phyloP scores from a whole-genome alignment of 371 early-diverging fungal species.

The Mortierella sp. region DNA sequence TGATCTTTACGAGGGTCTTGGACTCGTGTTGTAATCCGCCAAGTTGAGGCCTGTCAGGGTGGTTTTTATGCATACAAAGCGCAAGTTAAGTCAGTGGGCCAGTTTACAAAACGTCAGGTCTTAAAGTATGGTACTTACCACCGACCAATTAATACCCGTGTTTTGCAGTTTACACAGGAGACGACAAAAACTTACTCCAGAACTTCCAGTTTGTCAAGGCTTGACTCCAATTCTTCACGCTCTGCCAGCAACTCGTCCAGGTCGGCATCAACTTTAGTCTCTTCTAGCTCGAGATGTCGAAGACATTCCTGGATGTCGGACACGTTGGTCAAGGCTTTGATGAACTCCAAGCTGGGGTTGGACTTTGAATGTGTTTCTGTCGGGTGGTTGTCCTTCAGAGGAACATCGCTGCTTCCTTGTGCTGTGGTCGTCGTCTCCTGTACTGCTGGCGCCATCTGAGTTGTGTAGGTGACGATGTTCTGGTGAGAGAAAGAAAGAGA shows the following conservation, averaged over 20 bases:
- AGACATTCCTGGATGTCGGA: constrained; percentile 77
- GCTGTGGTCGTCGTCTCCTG: constrained; percentile 11
- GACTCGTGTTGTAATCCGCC: constrained; percentile 66
- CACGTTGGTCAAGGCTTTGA: constrained; percentile 67
- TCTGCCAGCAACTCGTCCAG: constrained; percentile 70
- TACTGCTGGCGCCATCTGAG: constrained; percentile 24
- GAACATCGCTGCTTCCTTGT: neutral
- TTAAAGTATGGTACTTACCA: neutral
- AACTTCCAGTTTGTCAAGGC: constrained; percentile 64
- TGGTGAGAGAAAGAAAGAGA: neutral
- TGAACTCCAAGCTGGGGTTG: constrained; percentile 34
- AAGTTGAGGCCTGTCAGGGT: constrained; percentile 70
- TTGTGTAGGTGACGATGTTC: neutral
- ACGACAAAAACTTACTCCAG: constrained; percentile 60
- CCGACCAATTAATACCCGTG: neutral
- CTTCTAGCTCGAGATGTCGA: constrained; percentile 74
- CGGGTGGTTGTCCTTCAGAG: neutral
- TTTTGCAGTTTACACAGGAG: neutral
- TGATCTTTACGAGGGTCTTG: constrained; percentile 67
- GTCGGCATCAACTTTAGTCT: constrained; percentile 73
- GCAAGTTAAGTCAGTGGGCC: neutral
- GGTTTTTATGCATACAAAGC: neutral
- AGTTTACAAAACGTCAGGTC: no score
- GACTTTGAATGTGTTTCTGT: constrained; percentile 8
- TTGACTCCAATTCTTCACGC: constrained; percentile 57